These are phyloP conservation scores for Viola pubescens DNA, from an alignment of 441 rosid species.

Conservation along the genomic window DNA sequence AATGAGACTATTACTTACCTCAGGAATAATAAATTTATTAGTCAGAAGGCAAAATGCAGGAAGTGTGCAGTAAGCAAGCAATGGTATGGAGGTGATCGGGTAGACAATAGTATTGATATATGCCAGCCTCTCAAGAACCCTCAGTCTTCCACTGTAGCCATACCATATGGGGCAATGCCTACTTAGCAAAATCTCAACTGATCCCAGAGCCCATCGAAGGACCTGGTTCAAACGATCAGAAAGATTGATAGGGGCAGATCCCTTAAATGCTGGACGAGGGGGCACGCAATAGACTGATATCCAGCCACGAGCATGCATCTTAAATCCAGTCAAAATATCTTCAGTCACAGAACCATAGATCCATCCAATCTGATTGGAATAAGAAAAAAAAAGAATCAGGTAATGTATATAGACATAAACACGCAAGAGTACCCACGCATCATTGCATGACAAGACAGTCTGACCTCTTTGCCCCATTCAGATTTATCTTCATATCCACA, in stretches of 20 bases:
- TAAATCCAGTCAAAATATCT: slow-evolving; percentile 95
- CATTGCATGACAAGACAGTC: slow-evolving; percentile 8
- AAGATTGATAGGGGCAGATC: slow-evolving; percentile 98
- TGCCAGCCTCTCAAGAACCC: slow-evolving; percentile 78
- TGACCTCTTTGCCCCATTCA: slow-evolving; percentile 99
- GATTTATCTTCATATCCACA: slow-evolving; percentile 98
- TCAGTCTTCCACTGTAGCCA: slow-evolving; percentile 75
- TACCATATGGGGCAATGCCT: slow-evolving; percentile 99
- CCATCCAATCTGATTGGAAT: slow-evolving; percentile 70
- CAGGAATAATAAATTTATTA: slow-evolving; percentile 82
- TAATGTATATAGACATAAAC: background rate
- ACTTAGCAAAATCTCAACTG: slow-evolving; percentile 86
- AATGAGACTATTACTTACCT: slow-evolving; percentile 39
- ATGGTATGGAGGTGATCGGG: slow-evolving; percentile 86
- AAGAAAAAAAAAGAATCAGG: slow-evolving; percentile 3
- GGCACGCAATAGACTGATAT: slow-evolving; percentile 94
- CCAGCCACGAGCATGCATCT: slow-evolving; percentile 99
- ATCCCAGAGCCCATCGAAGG: slow-evolving; percentile 96
- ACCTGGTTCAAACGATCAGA: slow-evolving; percentile 97
- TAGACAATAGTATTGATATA: slow-evolving; percentile 91
- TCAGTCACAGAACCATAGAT: slow-evolving; percentile 97
- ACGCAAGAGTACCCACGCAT: background rate
- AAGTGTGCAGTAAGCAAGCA: slow-evolving; percentile 79
- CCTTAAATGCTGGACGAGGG: slow-evolving; percentile 95
- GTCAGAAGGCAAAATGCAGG: slow-evolving; percentile 96